These are phyloP conservation scores for Periconia macrospinosa DNA, from an alignment of 2,329 filamentous ascomycete genomes.

Conservation along the genomic window DNA sequence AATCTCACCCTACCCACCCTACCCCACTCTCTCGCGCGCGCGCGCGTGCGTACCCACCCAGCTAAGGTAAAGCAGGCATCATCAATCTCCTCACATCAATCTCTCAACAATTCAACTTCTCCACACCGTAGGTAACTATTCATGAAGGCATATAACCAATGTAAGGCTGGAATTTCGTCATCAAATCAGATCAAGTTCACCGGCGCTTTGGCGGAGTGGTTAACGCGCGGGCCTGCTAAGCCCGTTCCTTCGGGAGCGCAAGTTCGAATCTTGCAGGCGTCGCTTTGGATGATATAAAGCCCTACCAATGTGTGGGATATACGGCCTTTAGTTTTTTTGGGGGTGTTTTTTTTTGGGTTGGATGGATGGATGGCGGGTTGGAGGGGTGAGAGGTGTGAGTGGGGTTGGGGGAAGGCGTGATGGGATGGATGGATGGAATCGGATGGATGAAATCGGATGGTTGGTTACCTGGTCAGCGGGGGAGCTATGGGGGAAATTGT, in stretches of 20 bases:
- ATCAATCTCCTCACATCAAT: no score
- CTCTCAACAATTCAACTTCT: no score
- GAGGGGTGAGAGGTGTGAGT: neutral
- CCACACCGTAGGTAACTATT: no score
- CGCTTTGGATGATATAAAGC: neutral
- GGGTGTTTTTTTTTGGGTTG: neutral
- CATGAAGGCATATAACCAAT: no score
- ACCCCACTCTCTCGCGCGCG: no score
- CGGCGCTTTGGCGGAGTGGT: neutral
- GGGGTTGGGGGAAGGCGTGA: neutral
- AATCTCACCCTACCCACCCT: no score
- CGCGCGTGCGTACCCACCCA: no score
- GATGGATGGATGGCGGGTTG: neutral
- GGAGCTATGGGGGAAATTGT: no score
- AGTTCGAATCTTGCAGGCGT: neutral
- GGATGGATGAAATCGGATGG: no score
- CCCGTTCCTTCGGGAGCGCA: constrained; percentile 1
- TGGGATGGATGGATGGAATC: neutral
- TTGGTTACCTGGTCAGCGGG: no score
- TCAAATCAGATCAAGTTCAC: neutral
- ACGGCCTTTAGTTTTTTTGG: neutral
- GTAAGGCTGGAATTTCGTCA: no score
- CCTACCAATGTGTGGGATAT: neutral
- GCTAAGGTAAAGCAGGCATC: no score
- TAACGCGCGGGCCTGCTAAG: constrained; percentile 2